Percentiles rank a stretch among this genome's conserved stretches.
These are phyloP conservation scores for Aspergillus eucalypticola DNA, from an alignment of 2,329 filamentous ascomycete species.

Conservation along the genomic window DNA sequence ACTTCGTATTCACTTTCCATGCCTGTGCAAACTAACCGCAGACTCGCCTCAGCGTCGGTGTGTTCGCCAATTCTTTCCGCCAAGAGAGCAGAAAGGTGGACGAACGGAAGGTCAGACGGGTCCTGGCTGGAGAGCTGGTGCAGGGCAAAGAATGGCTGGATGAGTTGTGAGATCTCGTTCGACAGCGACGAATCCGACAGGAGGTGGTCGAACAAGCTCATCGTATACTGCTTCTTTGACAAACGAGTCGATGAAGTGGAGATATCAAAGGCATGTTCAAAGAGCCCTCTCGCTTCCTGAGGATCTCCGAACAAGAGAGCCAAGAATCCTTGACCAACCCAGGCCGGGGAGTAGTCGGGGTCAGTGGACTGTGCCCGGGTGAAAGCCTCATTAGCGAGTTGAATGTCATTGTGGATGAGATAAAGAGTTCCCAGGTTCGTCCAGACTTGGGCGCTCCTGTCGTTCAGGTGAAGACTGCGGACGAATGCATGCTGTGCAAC, in stretches of 20 bases:
- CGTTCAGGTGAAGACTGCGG: conserved; percentile 87
- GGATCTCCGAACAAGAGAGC: conserved; percentile 73
- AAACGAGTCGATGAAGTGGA: conserved; percentile 73
- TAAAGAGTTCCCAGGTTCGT: conserved; percentile 88
- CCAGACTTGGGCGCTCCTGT: conserved; percentile 82
- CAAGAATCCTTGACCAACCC: conserved; percentile 88
- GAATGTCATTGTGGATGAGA: conserved; percentile 75
- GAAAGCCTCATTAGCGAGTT: conserved; percentile 88
- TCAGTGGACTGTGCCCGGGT: conserved; percentile 90
- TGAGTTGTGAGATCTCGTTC: conserved; percentile 61
- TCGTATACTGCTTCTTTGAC: conserved; percentile 75
- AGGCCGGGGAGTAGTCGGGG: conserved; percentile 88
- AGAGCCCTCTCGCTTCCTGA: conserved; percentile 78
- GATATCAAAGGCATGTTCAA: conserved; percentile 93
- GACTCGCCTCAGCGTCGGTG: conserved; percentile 60
- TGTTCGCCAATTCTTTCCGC: conserved; percentile 77
- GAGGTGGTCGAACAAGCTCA: conserved; percentile 80
- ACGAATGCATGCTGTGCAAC: conserved; percentile 94
- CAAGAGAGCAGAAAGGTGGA: conserved; percentile 77
- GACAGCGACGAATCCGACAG: conserved; percentile 56
- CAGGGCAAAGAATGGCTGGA: conserved; percentile 86
- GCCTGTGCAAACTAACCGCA: conserved; percentile 66
- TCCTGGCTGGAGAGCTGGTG: conserved; percentile 74
- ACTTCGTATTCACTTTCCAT: conserved; percentile 83
- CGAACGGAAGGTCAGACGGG: conserved; percentile 69